phyloP scores from a whole-genome alignment of 805 yeast species.

The Candida berthetii region DNA sequence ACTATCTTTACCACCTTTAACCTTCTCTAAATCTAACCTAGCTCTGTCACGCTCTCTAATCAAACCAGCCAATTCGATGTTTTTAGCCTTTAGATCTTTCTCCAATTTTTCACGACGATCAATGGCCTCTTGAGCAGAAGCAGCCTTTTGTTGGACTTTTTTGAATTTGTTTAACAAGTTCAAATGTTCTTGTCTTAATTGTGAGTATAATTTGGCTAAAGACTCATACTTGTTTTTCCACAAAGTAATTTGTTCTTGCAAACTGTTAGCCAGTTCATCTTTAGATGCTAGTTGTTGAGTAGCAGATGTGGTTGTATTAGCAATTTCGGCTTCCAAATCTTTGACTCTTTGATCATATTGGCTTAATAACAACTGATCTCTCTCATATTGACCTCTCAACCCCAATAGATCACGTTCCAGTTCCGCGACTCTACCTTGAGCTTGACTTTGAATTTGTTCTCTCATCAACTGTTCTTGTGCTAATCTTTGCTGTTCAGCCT shows the following conservation, averaged over 20 bases:
- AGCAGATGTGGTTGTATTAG: constrained; percentile 54
- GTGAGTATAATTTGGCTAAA: constrained; percentile 83
- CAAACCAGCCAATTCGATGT: constrained; percentile 80
- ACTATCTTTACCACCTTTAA: constrained; percentile 55
- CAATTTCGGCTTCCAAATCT: constrained; percentile 69
- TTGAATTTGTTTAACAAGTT: constrained; percentile 72
- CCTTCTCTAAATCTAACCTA: constrained; percentile 69
- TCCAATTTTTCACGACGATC: constrained; percentile 78
- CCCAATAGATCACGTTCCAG: constrained; percentile 75
- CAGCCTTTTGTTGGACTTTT: constrained; percentile 78
- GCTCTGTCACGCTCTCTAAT: constrained; percentile 89
- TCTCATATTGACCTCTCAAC: constrained; percentile 76
- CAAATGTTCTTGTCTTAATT: constrained; percentile 87
- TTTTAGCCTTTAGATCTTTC: constrained; percentile 77
- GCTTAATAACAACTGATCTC: constrained; percentile 74
- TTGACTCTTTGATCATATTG: constrained; percentile 86
- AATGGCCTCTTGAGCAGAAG: constrained; percentile 85
- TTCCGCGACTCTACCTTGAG: constrained; percentile 74
- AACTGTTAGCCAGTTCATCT: constrained; percentile 59
- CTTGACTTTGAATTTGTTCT: constrained; percentile 65
- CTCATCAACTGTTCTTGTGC: constrained; percentile 67
- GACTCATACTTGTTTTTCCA: constrained; percentile 90
- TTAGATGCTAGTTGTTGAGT: constrained; percentile 69
- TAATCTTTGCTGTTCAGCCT: constrained; percentile 58
- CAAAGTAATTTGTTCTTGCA: constrained; percentile 68